Conservation (phyloP, 192 early-diverging fungal species). For the Coemansia sp. region DNA sequence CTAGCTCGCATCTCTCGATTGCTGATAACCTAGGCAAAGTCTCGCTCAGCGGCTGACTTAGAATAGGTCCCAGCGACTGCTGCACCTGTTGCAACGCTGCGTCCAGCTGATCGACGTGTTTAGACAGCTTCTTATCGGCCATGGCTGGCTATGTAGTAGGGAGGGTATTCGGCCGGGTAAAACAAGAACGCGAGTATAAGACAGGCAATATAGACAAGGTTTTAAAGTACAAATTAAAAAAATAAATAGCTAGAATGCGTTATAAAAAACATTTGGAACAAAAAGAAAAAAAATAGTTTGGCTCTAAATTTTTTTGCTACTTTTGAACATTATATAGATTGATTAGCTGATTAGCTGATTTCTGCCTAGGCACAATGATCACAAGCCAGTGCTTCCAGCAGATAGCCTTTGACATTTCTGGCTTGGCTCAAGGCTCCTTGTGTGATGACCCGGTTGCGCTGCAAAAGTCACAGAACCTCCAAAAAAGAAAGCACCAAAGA, state of each 20-base stretch:
- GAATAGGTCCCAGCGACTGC: conserved; percentile 30
- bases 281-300: background rate
- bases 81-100: conserved; percentile 32
- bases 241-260: background rate
- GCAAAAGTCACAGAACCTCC: too few species aligned
- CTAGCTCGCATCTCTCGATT: conserved; percentile 58
- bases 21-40: conserved; percentile 50
- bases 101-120: conserved; percentile 38
- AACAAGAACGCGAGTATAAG: background rate
- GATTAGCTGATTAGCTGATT: background rate
- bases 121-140: conserved; percentile 28
- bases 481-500: too few species aligned
- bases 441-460: too few species aligned
- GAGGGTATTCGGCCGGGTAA: background rate
- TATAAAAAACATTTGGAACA: background rate
- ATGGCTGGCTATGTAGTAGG: conserved; percentile 12
- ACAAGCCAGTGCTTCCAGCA: too few species aligned
- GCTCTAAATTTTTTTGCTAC: background rate
- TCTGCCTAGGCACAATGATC: background rate
- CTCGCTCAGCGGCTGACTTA: conserved; percentile 45
- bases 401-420: too few species aligned
- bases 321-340: background rate
- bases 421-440: too few species aligned
- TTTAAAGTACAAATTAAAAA: conserved; percentile 12
- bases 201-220: background rate